phyloP scores from a whole-genome alignment of 176 grass and related monocot species.

The Aegilops bicornis region DNA sequence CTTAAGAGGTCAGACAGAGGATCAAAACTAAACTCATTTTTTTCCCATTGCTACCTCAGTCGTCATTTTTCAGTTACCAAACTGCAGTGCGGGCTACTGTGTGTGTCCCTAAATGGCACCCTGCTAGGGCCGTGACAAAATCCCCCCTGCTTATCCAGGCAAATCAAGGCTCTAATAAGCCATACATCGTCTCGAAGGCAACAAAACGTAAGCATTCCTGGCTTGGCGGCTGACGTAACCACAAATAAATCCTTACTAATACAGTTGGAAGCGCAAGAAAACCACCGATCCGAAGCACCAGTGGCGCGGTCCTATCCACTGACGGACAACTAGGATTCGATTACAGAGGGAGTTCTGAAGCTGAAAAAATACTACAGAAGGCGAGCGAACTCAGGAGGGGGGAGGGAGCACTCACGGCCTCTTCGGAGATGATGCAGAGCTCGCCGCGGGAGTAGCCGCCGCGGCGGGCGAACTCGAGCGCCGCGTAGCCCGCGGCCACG shows the following conservation, averaged over 20 bases:
- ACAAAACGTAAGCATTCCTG: not conserved
- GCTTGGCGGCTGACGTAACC: not conserved
- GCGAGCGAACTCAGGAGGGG: not conserved
- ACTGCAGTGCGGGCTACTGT: not conserved
- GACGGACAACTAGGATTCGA: not conserved
- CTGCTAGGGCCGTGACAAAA: not conserved
- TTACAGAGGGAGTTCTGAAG: not conserved
- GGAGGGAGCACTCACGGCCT: conserved; percentile 23
- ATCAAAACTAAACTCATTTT: not conserved
- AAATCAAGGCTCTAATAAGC: conserved; percentile 6
- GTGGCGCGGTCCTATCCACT: not conserved
- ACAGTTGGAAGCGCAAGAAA: not conserved
- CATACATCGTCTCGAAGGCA: not conserved
- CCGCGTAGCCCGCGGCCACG: conserved; percentile 90
- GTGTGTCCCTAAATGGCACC: not conserved
- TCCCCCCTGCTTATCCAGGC: not conserved
- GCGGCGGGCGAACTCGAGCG: conserved; percentile 81
- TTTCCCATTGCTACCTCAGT: not conserved
- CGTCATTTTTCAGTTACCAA: not conserved
- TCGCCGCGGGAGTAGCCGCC: conserved; percentile 50
- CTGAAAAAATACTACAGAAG: not conserved
- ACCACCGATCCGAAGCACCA: not conserved
- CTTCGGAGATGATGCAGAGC: conserved; percentile 97
- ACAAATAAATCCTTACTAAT: not conserved
- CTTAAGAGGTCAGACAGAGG: not conserved